phyloP scores from a whole-genome alignment of 352 stramenopile species.

The Phytophthora hybrid region DNA sequence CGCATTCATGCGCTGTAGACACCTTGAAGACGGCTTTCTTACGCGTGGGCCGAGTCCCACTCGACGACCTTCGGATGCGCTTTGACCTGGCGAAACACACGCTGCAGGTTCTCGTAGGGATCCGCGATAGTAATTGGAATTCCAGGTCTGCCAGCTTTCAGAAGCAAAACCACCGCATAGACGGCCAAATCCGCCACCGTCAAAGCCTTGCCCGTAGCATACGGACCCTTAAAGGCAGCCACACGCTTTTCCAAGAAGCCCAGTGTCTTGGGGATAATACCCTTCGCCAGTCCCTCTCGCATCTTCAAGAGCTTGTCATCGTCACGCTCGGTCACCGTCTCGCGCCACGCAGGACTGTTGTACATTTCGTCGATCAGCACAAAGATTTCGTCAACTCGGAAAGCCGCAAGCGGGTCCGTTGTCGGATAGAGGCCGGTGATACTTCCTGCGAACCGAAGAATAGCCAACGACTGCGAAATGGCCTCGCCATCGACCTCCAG shows the following conservation, averaged over 20 bases:
- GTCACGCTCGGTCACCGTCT: slow-evolving; percentile 19
- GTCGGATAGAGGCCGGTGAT: slow-evolving; percentile 53
- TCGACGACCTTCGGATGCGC: slow-evolving; percentile 47
- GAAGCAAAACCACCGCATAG: slow-evolving; percentile 37
- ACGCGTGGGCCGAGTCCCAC: slow-evolving; percentile 23
- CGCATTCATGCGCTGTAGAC: neutral
- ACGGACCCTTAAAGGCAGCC: slow-evolving; percentile 29
- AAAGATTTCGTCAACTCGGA: slow-evolving; percentile 54
- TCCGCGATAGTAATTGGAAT: slow-evolving; percentile 40
- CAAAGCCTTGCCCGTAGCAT: slow-evolving; percentile 34
- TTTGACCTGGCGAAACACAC: slow-evolving; percentile 40
- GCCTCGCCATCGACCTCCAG: slow-evolving; percentile 56
- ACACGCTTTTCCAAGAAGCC: slow-evolving; percentile 48
- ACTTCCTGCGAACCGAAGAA: slow-evolving; percentile 70
- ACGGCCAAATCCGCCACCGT: slow-evolving; percentile 59
- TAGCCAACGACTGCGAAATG: slow-evolving; percentile 52
- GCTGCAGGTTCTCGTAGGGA: slow-evolving; percentile 34
- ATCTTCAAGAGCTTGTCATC: slow-evolving; percentile 46
- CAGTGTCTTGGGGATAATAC: slow-evolving; percentile 44
- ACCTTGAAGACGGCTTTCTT: neutral
- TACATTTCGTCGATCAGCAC: slow-evolving; percentile 48
- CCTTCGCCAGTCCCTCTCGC: slow-evolving; percentile 40
- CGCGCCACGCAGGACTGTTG: slow-evolving; percentile 23
- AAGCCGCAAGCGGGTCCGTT: slow-evolving; percentile 32
- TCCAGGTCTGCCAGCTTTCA: slow-evolving; percentile 38